Conservation (phyloP, 225 moss, liverwort and hornwort genomes). For the Marchantia polymorpha region DNA sequence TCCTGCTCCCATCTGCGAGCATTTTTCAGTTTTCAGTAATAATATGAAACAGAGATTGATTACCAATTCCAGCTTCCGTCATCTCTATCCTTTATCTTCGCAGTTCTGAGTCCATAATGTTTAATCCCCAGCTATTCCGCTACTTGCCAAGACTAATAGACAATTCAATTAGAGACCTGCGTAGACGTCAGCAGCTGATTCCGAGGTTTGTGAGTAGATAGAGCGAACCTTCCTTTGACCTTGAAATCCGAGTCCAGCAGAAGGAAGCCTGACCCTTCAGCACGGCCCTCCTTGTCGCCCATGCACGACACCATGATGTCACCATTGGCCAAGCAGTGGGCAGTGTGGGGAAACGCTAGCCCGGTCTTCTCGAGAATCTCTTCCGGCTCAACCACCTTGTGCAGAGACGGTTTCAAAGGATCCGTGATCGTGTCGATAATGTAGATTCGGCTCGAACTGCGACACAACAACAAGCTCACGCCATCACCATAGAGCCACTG, state of each 20-base stretch:
- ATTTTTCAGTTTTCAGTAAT: not conserved
- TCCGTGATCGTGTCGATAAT: conserved; percentile 76
- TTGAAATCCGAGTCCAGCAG: conserved; percentile 84
- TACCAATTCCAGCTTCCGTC: too few species aligned
- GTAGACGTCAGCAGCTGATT: not conserved
- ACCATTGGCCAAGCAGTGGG: conserved; percentile 97
- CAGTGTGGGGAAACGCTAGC: conserved; percentile 92
- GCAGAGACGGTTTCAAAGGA: conserved; percentile 70
- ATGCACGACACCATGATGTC: conserved; percentile 86
- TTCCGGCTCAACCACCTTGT: conserved; percentile 80
- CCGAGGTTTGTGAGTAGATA: too few species aligned
- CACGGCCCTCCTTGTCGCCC: conserved; percentile 73
- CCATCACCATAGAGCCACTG: not conserved
- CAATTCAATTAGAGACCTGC: too few species aligned
- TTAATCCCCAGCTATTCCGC: too few species aligned
- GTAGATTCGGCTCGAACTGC: conserved; percentile 89
- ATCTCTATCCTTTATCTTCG: too few species aligned
- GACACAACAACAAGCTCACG: not conserved
- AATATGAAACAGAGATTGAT: too few species aligned
- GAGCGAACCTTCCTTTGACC: conserved; percentile 78
- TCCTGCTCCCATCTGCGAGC: conserved; percentile 85
- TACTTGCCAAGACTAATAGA: not conserved
- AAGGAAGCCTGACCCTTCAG: conserved; percentile 89
- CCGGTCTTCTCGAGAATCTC: conserved; percentile 77
- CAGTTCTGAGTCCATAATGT: too few species aligned